Base-by-base conservation (phyloP, 139 green algal species). In the Chlorella sp. region DNA sequence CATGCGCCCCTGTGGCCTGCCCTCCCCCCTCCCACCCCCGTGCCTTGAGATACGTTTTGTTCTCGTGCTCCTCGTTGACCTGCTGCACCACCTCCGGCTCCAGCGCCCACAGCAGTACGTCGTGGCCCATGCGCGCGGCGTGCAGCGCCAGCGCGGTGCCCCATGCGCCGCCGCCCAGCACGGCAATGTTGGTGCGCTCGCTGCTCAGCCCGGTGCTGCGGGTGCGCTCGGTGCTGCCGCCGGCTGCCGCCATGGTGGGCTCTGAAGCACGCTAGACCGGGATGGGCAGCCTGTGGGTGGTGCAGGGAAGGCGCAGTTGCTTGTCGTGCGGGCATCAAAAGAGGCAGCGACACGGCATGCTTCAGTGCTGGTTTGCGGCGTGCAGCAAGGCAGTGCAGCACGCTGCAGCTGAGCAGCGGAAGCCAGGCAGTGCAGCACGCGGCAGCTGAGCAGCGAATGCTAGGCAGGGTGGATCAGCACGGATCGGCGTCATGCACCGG, bases 91-190 rank as follows among this genome's bases (percentile, higher is more conserved):
- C 92, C 75, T 96, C 91, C 16, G 67, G 55, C 78, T 95, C 95
- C 32, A 87, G 85, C 1, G 92, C 90, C 93, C 93, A 98, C 20
- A 97, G 26, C 38, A 91, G 69, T 0, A 90, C 91, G 55, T 91
- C 78, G 57, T 97, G 94, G 1, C 94, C 94, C 84, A 92, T 94
- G 41, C 91, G 80, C 6, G 90, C 92, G 25, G 76, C 89, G 44
- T 96, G 94, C 21, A 91, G 84, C 1, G 89, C 93, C 65, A 98
- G 85, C 30, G 94, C 92, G 13, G 95, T 98, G 30, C 95, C 95
- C 93, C 93, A 98, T 13, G 95, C 94, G 55, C 95, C 95, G 4
- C 89, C 93, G 71, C 94, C 94, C 28, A 97, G 79, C 13, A 96
- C 93, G 6, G 88, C 91, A 25, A 95, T 80, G 65, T 84, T 51